phyloP scores from a whole-genome alignment of 352 stramenopile genomes.

The Phytopythium ostracodes region DNA sequence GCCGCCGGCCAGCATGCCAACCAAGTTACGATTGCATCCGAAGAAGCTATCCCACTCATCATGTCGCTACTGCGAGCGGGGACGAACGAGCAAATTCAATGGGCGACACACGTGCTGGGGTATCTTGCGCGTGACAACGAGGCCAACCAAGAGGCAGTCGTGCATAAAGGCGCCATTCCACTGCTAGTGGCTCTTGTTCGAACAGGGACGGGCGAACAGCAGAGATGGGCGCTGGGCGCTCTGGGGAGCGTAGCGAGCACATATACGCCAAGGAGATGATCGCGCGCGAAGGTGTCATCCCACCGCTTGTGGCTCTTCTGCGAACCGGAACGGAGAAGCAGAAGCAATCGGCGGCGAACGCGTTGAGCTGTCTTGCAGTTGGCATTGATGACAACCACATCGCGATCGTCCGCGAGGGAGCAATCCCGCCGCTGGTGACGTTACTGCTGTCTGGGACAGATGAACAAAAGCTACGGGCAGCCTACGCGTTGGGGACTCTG shows the following conservation, averaged over 20 bases:
- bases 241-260: background rate
- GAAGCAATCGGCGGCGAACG: background rate
- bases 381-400: background rate
- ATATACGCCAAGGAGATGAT: background rate
- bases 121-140: background rate
- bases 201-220: background rate
- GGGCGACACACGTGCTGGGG: background rate
- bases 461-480: background rate
- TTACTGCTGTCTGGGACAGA: background rate
- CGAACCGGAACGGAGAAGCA: background rate
- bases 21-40: background rate
- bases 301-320: background rate
- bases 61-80: background rate
- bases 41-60: slow-evolving; percentile 4
- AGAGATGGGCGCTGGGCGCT: too few species aligned
- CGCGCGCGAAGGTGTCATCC: background rate
- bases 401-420: background rate
- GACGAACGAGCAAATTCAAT: background rate
- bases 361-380: background rate
- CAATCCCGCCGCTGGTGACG: background rate
- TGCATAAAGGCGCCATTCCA: background rate
- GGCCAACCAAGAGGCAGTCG: background rate
- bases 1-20: background rate
- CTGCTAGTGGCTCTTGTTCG: background rate
- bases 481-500: background rate